A percentile compares a stretch with the other conserved stretches of the same genome.
phyloP scores from a whole-genome alignment of 139 green algal genomes.

The Coelastrella sp. region DNA sequence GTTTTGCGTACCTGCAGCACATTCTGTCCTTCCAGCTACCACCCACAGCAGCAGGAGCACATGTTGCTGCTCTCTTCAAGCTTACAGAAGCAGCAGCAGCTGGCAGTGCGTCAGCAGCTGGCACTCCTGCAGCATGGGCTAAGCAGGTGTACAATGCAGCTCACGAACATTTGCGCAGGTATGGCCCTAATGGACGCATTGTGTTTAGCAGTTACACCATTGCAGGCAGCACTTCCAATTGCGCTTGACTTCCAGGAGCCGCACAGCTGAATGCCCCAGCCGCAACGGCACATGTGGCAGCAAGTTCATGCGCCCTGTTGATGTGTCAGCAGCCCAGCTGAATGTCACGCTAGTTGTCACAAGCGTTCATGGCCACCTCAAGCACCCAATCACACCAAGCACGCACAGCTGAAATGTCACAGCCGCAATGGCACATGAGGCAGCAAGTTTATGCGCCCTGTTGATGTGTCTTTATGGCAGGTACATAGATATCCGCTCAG shows the following conservation, averaged over 20 bases:
- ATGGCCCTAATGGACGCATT: neutral
- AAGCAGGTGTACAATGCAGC: slow-evolving; percentile 43
- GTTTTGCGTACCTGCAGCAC: slow-evolving; percentile 54
- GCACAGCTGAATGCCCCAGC: too few species aligned
- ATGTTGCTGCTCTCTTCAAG: slow-evolving; percentile 68
- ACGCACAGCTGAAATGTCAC: neutral
- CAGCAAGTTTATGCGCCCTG: too few species aligned
- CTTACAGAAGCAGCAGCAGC: slow-evolving; percentile 43
- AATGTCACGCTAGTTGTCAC: too few species aligned
- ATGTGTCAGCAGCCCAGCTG: too few species aligned
- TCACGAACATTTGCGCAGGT: slow-evolving; percentile 44
- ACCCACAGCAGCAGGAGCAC: slow-evolving; percentile 64
- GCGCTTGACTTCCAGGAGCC: too few species aligned
- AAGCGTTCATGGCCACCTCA: too few species aligned
- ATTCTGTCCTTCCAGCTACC: slow-evolving; percentile 69
- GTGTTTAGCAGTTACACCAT: too few species aligned
- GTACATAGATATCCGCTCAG: slow-evolving; percentile 43
- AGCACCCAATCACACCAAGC: too few species aligned
- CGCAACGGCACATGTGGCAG: too few species aligned
- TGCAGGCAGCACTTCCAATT: too few species aligned
- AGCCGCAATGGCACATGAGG: neutral
- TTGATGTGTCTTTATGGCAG: slow-evolving; percentile 17
- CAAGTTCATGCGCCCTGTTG: too few species aligned
- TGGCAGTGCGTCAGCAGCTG: slow-evolving; percentile 16
- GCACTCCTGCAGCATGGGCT: slow-evolving; percentile 35